A percentile compares a stretch with the other conserved stretches of the same genome.
Evolutionary conservation across 768 basidiomycete genomes (phyloP).

Genomic region (Termitomyces sp.): DNA sequence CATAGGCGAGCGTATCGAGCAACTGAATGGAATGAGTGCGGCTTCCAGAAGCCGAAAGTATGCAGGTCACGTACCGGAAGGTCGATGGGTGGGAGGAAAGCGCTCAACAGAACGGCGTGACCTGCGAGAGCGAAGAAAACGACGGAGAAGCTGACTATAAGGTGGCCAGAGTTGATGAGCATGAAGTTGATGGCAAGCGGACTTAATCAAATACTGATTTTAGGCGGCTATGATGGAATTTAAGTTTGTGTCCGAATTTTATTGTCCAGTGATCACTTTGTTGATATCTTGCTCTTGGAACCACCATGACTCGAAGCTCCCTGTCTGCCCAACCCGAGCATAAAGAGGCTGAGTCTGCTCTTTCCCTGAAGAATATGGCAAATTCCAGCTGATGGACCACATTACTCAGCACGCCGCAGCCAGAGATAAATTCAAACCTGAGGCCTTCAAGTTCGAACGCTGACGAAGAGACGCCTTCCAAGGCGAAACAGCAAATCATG

Average conservation of each 20-base stretch:
- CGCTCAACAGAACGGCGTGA: conserved; percentile 64
- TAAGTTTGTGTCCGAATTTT: conserved; percentile 5
- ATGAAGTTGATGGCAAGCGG: not conserved
- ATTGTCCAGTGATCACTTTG: conserved; percentile 26
- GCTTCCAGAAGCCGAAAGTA: not conserved
- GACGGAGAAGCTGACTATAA: conserved; percentile 41
- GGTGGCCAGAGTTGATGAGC: conserved; percentile 36
- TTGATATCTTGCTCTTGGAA: conserved; percentile 32
- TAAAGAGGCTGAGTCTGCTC: conserved; percentile 32
- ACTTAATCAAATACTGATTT: no score
- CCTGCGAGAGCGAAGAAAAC: conserved; percentile 55
- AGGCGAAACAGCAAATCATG: conserved; percentile 4
- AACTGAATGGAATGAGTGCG: conserved; percentile 35
- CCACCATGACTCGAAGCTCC: conserved; percentile 27
- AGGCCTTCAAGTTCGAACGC: not conserved
- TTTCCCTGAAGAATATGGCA: conserved; percentile 13
- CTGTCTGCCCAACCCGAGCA: conserved; percentile 12
- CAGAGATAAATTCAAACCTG: not conserved
- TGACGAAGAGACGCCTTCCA: not conserved
- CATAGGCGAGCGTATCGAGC: conserved; percentile 59
- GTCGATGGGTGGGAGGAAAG: conserved; percentile 53
- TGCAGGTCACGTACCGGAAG: conserved; percentile 40
- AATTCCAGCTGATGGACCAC: conserved; percentile 25
- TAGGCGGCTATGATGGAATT: no score
- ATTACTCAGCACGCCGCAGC: conserved; percentile 20